Percentiles rank a stretch among this genome's conserved stretches.
Conservation (phyloP, 345 rosid species). For the Moricandia arvensis region DNA sequence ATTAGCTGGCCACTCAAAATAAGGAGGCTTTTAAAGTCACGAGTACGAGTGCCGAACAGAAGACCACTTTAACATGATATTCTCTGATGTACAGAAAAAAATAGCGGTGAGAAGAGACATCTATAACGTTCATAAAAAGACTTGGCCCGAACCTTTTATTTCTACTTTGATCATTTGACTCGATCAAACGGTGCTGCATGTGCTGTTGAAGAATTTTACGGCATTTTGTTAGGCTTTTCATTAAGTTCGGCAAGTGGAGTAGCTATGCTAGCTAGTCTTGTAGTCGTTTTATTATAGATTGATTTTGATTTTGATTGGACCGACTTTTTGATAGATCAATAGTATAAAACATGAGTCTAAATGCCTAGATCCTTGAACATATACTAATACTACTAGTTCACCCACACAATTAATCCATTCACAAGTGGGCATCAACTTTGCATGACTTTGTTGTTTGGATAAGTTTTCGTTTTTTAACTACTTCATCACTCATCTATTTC, state of each 20-base stretch:
- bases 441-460: constrained; percentile 23
- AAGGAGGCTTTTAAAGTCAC: not conserved
- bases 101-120: not conserved
- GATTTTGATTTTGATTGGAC: constrained; percentile 23
- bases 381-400: constrained; percentile 12
- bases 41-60: not conserved
- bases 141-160: not conserved
- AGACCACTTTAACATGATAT: not conserved
- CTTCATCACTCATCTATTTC: constrained; percentile 16
- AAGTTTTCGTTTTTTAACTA: constrained; percentile 23
- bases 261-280: constrained; percentile 21
- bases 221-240: constrained; percentile 29
- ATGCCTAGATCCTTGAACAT: constrained; percentile 1
- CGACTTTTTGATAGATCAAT: constrained; percentile 18
- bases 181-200: constrained; percentile 22
- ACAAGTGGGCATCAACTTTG: constrained; percentile 29
- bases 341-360: constrained; percentile 25
- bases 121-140: not conserved
- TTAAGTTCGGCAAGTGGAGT: constrained; percentile 28
- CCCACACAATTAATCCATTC: constrained; percentile 8
- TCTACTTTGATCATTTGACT: not conserved
- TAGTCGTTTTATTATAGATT: constrained; percentile 5
- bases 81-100: not conserved
- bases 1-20: not conserved
- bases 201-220: constrained; percentile 2